Evolutionary conservation across 2,329 filamentous ascomycete genomes (phyloP).

Genomic region (Raffaelea ambrosiae): DNA sequence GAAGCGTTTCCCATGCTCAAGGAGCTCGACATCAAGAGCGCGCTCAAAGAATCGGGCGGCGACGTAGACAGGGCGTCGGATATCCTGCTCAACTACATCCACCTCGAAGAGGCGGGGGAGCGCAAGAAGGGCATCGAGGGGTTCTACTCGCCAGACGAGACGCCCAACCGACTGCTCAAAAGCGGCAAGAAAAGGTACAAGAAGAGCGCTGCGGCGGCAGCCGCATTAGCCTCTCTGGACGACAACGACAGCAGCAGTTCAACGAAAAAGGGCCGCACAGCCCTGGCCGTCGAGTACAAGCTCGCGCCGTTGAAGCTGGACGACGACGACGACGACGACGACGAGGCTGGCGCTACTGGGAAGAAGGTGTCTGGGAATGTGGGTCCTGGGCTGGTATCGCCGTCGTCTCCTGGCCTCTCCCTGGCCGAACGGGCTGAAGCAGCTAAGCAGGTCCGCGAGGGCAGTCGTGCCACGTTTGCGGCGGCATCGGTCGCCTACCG

Average conservation of each 20-base stretch:
- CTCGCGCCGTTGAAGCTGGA: constrained; percentile 26
- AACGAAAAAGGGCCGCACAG: constrained; percentile 25
- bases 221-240: background rate
- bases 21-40: constrained; percentile 54
- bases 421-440: background rate
- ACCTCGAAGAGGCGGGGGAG: constrained; percentile 59
- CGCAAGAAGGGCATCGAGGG: constrained; percentile 71
- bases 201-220: no score
- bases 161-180: background rate
- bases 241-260: no score
- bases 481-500: constrained; percentile 33
- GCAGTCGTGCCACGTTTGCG: constrained; percentile 17
- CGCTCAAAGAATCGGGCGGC: constrained; percentile 58
- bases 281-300: constrained; percentile 28
- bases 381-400: background rate
- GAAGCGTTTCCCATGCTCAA: constrained; percentile 67
- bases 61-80: constrained; percentile 67
- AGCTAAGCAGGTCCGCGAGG: constrained; percentile 1
- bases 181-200: background rate
- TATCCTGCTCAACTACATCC: constrained; percentile 69
- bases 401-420: background rate
- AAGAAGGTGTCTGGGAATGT: no score
- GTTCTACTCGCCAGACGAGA: constrained; percentile 52
- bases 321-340: constrained; percentile 21
- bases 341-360: constrained; percentile 1